Evolutionary conservation across 169 alveolate genomes (phyloP).

Genomic region (Haemoproteus tartakovskyi): DNA sequence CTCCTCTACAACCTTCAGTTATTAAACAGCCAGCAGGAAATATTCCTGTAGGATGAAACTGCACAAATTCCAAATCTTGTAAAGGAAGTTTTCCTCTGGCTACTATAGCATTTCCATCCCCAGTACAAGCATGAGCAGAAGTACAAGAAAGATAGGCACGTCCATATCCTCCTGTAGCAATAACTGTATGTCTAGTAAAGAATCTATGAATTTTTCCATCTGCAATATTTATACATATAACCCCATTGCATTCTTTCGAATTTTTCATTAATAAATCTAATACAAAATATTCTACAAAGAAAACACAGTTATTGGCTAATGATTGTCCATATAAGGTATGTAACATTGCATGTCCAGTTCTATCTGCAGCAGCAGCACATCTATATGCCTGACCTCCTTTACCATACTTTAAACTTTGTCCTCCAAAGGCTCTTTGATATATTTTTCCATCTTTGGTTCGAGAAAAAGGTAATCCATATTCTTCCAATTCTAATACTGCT

Average conservation of each 20-base stretch:
- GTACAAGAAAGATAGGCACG: constrained; percentile 97
- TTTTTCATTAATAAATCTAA: constrained; percentile 91
- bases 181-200: constrained; percentile 90
- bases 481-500: constrained; percentile 94
- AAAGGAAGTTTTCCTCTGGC: constrained; percentile 94
- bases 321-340: constrained; percentile 95
- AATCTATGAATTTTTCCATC: constrained; percentile 96
- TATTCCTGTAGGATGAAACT: constrained; percentile 98
- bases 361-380: constrained; percentile 98
- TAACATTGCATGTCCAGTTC: constrained; percentile 98
- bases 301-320: constrained; percentile 89
- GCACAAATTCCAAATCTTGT: constrained; percentile 96
- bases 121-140: constrained; percentile 98
- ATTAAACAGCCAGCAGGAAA: constrained; percentile 96
- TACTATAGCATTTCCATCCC: constrained; percentile 92
- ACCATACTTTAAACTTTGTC: constrained; percentile 94
- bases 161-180: constrained; percentile 98
- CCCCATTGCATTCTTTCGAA: constrained; percentile 89
- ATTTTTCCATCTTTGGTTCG: constrained; percentile 93
- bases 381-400: constrained; percentile 98
- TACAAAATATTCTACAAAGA: constrained; percentile 96
- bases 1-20: constrained; percentile 99
- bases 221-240: constrained; percentile 91
- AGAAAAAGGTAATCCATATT: constrained; percentile 96
- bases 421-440: constrained; percentile 98